phyloP scores from a whole-genome alignment of 1,139 yeast species.

The Debaryomyces psychrophilus region DNA sequence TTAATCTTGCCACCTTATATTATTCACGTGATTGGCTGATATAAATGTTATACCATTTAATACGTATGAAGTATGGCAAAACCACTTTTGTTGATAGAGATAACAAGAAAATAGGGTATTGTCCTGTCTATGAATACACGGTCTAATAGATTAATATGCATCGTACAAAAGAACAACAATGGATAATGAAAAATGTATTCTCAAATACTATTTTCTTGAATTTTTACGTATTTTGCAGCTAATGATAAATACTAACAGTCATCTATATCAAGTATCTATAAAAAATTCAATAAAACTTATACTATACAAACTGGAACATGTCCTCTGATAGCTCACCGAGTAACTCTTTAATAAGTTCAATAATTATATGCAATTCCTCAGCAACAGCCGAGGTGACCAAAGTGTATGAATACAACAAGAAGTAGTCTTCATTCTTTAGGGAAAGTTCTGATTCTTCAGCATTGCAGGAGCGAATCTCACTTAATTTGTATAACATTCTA shows the following conservation, averaged over 20 bases:
- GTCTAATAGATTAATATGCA: too few species aligned
- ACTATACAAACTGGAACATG: constrained; percentile 42
- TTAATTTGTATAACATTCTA: constrained; percentile 64
- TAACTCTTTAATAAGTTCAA: constrained; percentile 55
- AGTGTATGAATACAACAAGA: constrained; percentile 71
- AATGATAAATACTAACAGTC: too few species aligned
- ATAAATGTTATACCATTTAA: background rate
- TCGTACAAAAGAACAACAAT: too few species aligned
- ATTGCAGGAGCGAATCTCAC: constrained; percentile 47
- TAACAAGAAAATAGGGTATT: too few species aligned
- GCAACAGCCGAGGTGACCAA: constrained; percentile 71
- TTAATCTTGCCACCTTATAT: background rate
- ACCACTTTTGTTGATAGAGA: background rate
- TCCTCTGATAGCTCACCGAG: constrained; percentile 68
- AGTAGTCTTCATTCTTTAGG: constrained; percentile 67
- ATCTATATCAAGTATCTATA: background rate
- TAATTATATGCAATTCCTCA: constrained; percentile 62
- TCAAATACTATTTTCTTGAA: too few species aligned
- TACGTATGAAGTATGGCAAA: background rate
- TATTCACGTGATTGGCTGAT: constrained; percentile 1
- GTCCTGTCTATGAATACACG: too few species aligned
- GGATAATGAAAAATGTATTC: too few species aligned
- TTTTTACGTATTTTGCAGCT: background rate
- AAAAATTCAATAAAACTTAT: too few species aligned
- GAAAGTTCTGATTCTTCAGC: constrained; percentile 20